Base-by-base conservation (phyloP, 1,284 basidiomycete species). In the Sporisorium exsertum region DNA sequence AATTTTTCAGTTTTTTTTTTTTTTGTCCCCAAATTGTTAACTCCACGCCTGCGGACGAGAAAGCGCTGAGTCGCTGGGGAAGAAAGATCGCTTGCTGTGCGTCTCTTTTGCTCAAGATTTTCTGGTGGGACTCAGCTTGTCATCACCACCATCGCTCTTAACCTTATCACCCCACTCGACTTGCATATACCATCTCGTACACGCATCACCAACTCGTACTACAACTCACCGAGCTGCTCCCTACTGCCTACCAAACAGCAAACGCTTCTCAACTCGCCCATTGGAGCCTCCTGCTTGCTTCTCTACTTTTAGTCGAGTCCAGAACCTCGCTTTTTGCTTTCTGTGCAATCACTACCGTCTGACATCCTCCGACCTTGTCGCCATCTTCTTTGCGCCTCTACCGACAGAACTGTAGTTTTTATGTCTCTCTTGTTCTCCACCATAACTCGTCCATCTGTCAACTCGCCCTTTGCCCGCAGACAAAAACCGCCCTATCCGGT, bases 391-490 rank as follows among this genome's bases (percentile, higher is more conserved):
- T 27, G 37, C 55, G 53, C 58, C 27, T 46, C 56, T 49, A 51
- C 51, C 46, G 42, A 58, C 63, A 29, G 1, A 54, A 24, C 51
- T 52, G 58, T 64, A 60, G 65, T 67, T 67, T 77, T 72, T 77
- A 77, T 77, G 74, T 77, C 74, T 54, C 50, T 69, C 65, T 68
- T 56, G 69, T 54, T 69, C 65, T 58, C 63, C 74, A 72, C 65
- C 69, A 72, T 77, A 64, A 45, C 73, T 76, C 73, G 60, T 72
- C 65, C 69, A 72, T 69, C 65, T 49, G 64, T 72, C 64, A 68
- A 68, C 42, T 72, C 75, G 57, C 63, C 75, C 29, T 66, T 73
- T 50, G 66, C 70, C 29, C 75, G 75, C 50, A 73, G 75, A 73
- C 63, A 68, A 50, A 77, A 77, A 61, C 75, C 75, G 56, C 75